Evolutionary conservation across 805 yeast genomes (phyloP), one percentile per base, ranked within the genome.

Genomic region (Candida broadrunensis): DNA sequence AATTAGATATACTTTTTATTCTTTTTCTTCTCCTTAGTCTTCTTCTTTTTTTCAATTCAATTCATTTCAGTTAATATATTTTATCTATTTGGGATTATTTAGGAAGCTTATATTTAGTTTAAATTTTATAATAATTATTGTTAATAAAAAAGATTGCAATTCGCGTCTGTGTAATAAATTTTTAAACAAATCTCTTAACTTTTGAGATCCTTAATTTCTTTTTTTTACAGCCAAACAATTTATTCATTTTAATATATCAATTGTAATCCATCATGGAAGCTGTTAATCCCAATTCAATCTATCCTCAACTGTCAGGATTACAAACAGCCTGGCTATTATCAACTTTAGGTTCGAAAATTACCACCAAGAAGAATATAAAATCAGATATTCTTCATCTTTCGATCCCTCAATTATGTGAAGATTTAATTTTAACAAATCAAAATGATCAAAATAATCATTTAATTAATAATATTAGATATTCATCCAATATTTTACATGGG

Each of bases 401-500:
- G 1, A 71, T 78, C 17, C 75, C 80, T 1, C 48, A 53, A 2
- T 58, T 69, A 2, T 77, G 82, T 49, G 44, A 48, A 3, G 48
- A 36, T 20, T 29, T 48, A 25, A 26, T 23, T 14, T 18, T 35
- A 27, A 36, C 46, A 2, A 17, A 19, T 29, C n/a, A 19, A n/a
- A 15, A 30, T 15, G 16, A 20, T 14, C 12, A 25, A 12, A 36
- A 25, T 20, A 24, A 36, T 12, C 24, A 19, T 15, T 29, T 25
- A n/a, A 33, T 36, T 11, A 26, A 27, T 4, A 41, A 35, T 24
- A 45, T 57, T 19, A 54, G 80, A 33, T 56, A 66, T 14, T 54
- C 65, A 0, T 72, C 81, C 0, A 69, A 57, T 37, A 54, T 79
- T 8, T 51, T 79, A 41, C 67, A 72, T 47, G 84, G 84, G 0